phyloP scores from a whole-genome alignment of 2,329 filamentous ascomycete species.

The Cercospora zeae-maydis region DNA sequence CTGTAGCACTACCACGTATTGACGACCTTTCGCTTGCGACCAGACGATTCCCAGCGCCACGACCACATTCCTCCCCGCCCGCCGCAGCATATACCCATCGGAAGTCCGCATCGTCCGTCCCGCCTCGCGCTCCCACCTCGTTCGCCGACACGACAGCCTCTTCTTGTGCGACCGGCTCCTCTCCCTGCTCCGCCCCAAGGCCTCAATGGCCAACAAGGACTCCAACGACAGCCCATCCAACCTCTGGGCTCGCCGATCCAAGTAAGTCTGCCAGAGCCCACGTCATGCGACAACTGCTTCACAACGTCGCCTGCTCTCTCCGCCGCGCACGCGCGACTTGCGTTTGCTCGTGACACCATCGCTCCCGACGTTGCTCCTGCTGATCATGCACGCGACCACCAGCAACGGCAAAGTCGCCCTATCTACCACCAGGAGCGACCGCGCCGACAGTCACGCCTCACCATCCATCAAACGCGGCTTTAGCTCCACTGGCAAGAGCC shows the following conservation, averaged over 20 bases:
- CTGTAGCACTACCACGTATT: neutral
- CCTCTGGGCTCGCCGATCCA: conserved; percentile 77
- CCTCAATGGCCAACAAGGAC: conserved; percentile 34
- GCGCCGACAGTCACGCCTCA: conserved; percentile 54
- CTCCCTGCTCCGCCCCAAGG: neutral
- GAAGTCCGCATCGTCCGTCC: neutral
- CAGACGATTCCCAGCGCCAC: neutral
- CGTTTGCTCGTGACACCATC: neutral
- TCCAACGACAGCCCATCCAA: conserved; percentile 36
- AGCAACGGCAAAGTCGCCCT: conserved; percentile 89
- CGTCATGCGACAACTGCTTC: neutral
- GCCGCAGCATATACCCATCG: conserved; percentile 6
- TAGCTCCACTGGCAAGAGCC: conserved; percentile 66
- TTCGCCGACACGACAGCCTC: neutral
- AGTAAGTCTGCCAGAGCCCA: conserved; percentile 53
- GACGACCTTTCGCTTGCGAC: neutral
- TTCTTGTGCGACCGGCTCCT: neutral
- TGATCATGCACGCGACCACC: conserved; percentile 32
- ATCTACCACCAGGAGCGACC: conserved; percentile 63
- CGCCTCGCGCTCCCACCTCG: conserved; percentile 13
- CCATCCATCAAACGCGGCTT: conserved; percentile 68
- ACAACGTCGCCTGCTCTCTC: neutral
- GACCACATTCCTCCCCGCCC: conserved; percentile 5
- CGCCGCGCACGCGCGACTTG: neutral
- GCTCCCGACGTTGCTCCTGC: conserved; percentile 14